These are phyloP conservation scores for Brasilioporus rufonigricans DNA, from an alignment of 768 basidiomycete species.

Conservation along the genomic window DNA sequence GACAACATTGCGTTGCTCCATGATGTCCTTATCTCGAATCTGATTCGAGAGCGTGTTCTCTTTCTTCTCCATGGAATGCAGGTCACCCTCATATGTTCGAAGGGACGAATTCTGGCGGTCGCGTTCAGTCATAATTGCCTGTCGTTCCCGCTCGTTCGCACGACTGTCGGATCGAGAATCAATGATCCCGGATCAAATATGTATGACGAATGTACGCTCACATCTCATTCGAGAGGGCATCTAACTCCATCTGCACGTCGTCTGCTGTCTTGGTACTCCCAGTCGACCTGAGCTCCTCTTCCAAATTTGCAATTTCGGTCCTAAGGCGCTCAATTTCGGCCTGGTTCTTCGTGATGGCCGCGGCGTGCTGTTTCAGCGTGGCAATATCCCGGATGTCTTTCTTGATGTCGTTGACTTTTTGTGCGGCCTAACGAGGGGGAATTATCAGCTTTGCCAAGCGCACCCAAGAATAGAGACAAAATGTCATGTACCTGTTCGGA, in stretches of 20 bases:
- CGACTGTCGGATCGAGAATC: too few species aligned
- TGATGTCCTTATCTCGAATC: constrained; percentile 54
- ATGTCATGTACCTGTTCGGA: constrained; percentile 61
- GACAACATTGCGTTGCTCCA: constrained; percentile 54
- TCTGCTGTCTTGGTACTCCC: constrained; percentile 82
- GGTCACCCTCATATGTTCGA: constrained; percentile 54
- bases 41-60: constrained; percentile 56
- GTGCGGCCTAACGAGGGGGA: constrained; percentile 41
- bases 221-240: constrained; percentile 61
- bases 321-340: constrained; percentile 58
- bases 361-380: constrained; percentile 58
- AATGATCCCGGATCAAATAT: too few species aligned
- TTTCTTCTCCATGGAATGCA: constrained; percentile 61
- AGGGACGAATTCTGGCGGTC: constrained; percentile 56
- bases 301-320: constrained; percentile 60
- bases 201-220: constrained; percentile 35
- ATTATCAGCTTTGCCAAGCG: background rate
- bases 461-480: background rate
- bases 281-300: constrained; percentile 63
- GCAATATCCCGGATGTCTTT: constrained; percentile 59
- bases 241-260: constrained; percentile 80
- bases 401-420: constrained; percentile 52
- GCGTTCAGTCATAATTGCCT: constrained; percentile 52
- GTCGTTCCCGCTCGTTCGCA: constrained; percentile 61
- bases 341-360: constrained; percentile 55